Percentiles rank a stretch among this genome's conserved stretches.
Conservation (phyloP, 805 yeast genomes). For the Wickerhamomyces tratensis region DNA sequence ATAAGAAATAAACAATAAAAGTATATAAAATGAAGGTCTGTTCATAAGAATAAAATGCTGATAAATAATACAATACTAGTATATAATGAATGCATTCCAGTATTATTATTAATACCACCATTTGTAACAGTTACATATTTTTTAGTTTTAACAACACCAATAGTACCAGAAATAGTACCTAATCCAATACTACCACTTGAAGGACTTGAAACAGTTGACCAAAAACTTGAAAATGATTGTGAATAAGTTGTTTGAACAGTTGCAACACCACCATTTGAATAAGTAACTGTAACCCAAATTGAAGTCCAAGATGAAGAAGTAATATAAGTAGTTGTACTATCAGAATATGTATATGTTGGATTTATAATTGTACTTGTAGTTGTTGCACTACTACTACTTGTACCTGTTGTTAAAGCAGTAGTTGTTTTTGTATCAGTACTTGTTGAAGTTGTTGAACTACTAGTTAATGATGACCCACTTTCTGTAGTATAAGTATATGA, state of each 20-base stretch:
- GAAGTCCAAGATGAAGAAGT: conserved; percentile 23
- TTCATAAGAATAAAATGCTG: too few species aligned
- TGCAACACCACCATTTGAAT: conserved; percentile 34
- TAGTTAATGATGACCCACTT: too few species aligned
- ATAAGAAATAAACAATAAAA: too few species aligned
- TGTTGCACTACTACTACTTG: conserved; percentile 1
- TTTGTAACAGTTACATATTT: conserved; percentile 24
- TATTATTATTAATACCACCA: conserved; percentile 4
- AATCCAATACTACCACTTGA: conserved; percentile 67
- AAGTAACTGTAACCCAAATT: conserved; percentile 44
- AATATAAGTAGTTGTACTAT: conserved; percentile 18
- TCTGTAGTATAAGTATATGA: not conserved
- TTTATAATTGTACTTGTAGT: conserved; percentile 4
- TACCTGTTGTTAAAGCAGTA: not conserved
- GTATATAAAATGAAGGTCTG: too few species aligned
- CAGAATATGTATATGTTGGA: conserved; percentile 20
- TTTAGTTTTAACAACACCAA: conserved; percentile 52
- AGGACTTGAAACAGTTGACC: conserved; percentile 34
- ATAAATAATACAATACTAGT: not conserved
- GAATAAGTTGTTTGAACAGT: conserved; percentile 40
- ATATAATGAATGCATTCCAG: not conserved
- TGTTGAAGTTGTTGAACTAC: too few species aligned
- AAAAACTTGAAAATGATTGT: conserved; percentile 43
- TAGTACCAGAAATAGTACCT: conserved; percentile 61
- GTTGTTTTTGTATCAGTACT: not conserved